Base-by-base conservation (phyloP, 805 yeast species). In the Candida taoyuanica region DNA sequence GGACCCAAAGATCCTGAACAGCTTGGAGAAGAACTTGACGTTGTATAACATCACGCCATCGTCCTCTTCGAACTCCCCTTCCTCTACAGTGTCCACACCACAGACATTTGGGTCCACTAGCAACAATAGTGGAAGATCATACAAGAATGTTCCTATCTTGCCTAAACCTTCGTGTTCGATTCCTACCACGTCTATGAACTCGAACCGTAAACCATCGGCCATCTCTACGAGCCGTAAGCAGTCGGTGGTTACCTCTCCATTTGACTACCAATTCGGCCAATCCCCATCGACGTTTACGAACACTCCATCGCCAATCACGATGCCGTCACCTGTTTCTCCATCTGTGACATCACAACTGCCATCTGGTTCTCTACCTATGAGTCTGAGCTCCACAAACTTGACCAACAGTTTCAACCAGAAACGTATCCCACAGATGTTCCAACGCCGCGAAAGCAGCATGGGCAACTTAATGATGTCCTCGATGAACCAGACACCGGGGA, bases 271-370 rank as follows among this genome's bases (percentile, higher is more conserved):
- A 11, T 33, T 40, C 17, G 40, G 42, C 5, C 37, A 43, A 12
- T 48, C 55, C 2, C 52, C 56, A 9, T 46, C 48, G 5, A 36
- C 43, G 7, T 46, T 44, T 26, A 38, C 36, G n/a, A 50, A 48
- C 24, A 44, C 54, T 2, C 56, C 55, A 17, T 49, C 52, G 6
- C 58, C 58, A 17, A 42, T 47, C 24, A 51, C 54, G 1, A 48
- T 46, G 49, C 52, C 55, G 8, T 51, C 56, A 1, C 58, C 58
- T n/a, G 42, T 50, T 1, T 53, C 58, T 2, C 56, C 58, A 5
- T 47, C 51, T 0, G 37, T 48, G 11, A 33, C 46, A 3, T 21
- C 38, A 3, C 43, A 32, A 26, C 23, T 36, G 13, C 33, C 34
- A 2, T 19, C 50, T 28, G 30, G 30, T n/a, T 54, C 59, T 4